Evolutionary conservation across 257 asterid species (phyloP).

Genomic region (Scutellaria galericulata): DNA sequence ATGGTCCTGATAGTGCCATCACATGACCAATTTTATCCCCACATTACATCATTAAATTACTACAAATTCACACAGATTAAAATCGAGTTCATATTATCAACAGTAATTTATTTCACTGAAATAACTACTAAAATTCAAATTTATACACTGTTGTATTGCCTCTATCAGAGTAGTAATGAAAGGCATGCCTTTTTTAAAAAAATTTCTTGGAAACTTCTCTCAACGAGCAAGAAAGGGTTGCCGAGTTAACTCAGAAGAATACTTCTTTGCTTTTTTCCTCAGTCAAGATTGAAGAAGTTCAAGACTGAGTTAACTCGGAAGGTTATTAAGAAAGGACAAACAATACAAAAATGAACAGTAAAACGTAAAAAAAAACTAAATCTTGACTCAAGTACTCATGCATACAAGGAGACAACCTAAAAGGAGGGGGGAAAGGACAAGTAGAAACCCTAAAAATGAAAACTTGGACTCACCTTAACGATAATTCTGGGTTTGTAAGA

Average conservation of each 20-base stretch:
- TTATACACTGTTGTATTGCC: too few species aligned
- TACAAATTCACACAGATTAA: too few species aligned
- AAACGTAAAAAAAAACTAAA: constrained; percentile 13
- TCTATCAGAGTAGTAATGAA: too few species aligned
- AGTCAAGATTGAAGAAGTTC: background rate
- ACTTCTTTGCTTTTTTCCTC: background rate
- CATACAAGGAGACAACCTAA: background rate
- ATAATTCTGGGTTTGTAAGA: constrained; percentile 61
- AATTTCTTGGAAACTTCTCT: background rate
- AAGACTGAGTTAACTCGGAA: constrained; percentile 34
- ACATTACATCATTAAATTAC: background rate
- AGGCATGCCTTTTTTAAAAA: too few species aligned
- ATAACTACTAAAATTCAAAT: too few species aligned
- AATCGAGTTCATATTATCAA: too few species aligned
- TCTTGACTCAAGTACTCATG: background rate
- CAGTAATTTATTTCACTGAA: too few species aligned
- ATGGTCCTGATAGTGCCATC: constrained; percentile 26
- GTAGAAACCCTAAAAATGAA: background rate
- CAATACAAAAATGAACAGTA: background rate
- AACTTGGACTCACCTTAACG: constrained; percentile 58
- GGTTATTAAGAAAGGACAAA: background rate
- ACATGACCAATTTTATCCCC: constrained; percentile 22
- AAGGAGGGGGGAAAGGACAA: background rate
- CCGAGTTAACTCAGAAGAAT: too few species aligned
- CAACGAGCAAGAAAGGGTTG: background rate